These are phyloP conservation scores for Ramularia endophylla DNA, from an alignment of 2,329 filamentous ascomycete genomes.

Conservation along the genomic window DNA sequence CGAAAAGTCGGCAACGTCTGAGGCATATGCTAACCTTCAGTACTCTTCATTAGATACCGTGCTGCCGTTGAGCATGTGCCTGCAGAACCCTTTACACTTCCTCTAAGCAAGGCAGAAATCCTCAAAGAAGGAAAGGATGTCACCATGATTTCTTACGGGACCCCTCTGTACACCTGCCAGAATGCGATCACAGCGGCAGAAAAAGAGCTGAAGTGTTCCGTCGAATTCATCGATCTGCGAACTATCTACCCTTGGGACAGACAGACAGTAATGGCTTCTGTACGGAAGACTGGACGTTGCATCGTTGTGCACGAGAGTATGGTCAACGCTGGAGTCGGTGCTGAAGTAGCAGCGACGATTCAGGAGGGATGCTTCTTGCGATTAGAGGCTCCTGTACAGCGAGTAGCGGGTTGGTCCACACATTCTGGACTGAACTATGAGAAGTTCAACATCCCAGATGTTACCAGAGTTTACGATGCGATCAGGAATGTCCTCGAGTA, in stretches of 20 bases:
- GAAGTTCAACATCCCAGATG: constrained; percentile 66
- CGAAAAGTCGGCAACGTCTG: too few relatives aligned
- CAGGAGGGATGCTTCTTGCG: constrained; percentile 81
- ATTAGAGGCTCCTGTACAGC: constrained; percentile 76
- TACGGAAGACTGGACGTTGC: constrained; percentile 78
- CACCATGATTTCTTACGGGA: constrained; percentile 83
- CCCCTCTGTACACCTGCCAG: constrained; percentile 78
- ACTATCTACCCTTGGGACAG: constrained; percentile 93
- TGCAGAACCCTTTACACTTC: constrained; percentile 70
- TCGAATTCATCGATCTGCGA: constrained; percentile 81
- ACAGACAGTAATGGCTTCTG: constrained; percentile 71
- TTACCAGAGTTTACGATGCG: constrained; percentile 58
- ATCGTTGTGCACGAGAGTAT: constrained; percentile 90
- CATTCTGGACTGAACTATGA: constrained; percentile 77
- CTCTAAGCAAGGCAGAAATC: constrained; percentile 78
- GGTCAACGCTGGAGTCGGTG: constrained; percentile 83
- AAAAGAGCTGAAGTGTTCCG: constrained; percentile 66
- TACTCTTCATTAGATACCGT: too few relatives aligned
- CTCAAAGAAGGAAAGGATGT: constrained; percentile 73
- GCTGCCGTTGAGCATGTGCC: constrained; percentile 91
- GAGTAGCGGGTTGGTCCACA: constrained; percentile 85
- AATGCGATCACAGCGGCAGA: constrained; percentile 70
- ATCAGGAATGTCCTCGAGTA: constrained; percentile 44
- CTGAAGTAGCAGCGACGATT: constrained; percentile 81
- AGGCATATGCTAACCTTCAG: too few relatives aligned